Evolutionary conservation across 345 rosid genomes (phyloP).

Genomic region (Eutrema yunnanense): DNA sequence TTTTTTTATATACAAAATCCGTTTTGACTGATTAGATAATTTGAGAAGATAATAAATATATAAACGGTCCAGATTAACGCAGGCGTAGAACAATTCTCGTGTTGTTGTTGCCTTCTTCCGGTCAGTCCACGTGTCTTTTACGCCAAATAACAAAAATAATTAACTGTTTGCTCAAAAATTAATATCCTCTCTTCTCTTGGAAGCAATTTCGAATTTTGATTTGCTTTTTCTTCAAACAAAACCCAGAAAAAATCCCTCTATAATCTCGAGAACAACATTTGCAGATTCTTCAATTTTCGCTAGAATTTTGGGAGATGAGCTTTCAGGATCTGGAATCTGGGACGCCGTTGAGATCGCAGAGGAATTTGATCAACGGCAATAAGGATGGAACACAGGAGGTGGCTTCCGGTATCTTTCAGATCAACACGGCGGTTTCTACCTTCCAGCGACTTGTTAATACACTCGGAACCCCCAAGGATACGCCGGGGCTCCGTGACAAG

Average conservation of each 20-base stretch:
- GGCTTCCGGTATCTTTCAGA: conserved; percentile 87
- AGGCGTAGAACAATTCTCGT: background rate
- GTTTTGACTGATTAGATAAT: too few relatives aligned
- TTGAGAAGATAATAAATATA: background rate
- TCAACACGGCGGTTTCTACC: conserved; percentile 82
- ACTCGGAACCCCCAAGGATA: conserved; percentile 90
- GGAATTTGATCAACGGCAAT: conserved; percentile 38
- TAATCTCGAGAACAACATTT: background rate
- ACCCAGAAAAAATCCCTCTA: background rate
- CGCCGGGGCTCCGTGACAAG: conserved; percentile 86
- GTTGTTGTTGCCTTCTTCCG: background rate
- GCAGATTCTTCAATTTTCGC: background rate
- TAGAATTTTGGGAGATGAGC: conserved; percentile 42
- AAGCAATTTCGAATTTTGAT: conserved; percentile 19
- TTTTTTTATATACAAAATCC: too few relatives aligned
- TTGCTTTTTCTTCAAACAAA: background rate
- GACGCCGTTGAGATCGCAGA: conserved; percentile 38
- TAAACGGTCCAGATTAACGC: background rate
- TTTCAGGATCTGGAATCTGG: conserved; percentile 92
- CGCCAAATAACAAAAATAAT: background rate
- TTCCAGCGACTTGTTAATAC: conserved; percentile 82
- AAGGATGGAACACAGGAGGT: conserved; percentile 72
- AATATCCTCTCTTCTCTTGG: background rate
- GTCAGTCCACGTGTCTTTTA: background rate
- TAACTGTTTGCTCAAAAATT: background rate